Evolutionary conservation across 2,329 filamentous ascomycete genomes (phyloP).

Genomic region (Fusarium sp.): DNA sequence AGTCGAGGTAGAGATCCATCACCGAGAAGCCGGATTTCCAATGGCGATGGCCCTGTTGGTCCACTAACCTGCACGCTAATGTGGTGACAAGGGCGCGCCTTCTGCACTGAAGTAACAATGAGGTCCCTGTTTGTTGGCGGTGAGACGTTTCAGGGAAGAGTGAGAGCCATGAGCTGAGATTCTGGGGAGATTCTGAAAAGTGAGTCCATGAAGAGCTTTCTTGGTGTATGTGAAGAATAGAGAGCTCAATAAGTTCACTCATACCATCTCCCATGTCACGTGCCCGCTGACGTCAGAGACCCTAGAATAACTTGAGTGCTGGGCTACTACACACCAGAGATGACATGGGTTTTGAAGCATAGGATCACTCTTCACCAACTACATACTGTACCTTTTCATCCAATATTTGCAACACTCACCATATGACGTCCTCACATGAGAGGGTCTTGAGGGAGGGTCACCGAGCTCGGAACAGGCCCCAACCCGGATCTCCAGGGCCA

Average conservation of each 20-base stretch:
- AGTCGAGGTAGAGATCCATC: background rate
- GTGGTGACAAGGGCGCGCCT: background rate
- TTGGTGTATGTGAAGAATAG: background rate
- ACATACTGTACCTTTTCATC: background rate
- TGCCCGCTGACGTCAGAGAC: background rate
- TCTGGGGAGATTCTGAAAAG: background rate
- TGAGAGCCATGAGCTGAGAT: background rate
- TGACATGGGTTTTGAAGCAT: background rate
- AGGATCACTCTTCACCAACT: background rate
- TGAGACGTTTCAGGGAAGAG: slow-evolving; percentile 5
- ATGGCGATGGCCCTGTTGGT: slow-evolving; percentile 32
- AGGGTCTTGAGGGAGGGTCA: background rate
- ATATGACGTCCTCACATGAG: slow-evolving; percentile 29
- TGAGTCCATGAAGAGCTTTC: background rate
- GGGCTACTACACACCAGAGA: background rate
- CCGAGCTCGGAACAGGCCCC: slow-evolving; percentile 6
- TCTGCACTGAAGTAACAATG: background rate
- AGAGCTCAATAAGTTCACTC: background rate
- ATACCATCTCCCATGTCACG: background rate
- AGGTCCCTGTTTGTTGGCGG: slow-evolving; percentile 1
- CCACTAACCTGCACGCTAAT: slow-evolving; percentile 6
- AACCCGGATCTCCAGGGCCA: slow-evolving; percentile 18
- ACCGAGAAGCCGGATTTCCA: slow-evolving; percentile 36
- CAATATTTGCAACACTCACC: background rate
- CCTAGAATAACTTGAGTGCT: background rate